phyloP scores from a whole-genome alignment of 257 asterid species.

The Dorcoceras hygrometricum region DNA sequence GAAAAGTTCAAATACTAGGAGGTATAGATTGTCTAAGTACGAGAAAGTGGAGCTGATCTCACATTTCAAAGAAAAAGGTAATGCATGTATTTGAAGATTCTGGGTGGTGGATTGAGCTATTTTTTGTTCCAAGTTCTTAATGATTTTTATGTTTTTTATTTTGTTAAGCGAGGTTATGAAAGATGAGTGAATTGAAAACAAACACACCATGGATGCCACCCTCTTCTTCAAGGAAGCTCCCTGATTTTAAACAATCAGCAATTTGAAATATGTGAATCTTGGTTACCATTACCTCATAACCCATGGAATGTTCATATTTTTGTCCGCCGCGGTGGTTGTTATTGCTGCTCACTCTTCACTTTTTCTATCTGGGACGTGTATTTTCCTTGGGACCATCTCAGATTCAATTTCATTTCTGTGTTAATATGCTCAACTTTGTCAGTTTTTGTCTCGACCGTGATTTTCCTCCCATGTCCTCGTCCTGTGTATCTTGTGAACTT shows the following conservation, averaged over 20 bases:
- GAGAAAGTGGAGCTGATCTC: too few species aligned
- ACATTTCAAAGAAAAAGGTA: too few species aligned
- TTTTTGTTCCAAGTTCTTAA: background rate
- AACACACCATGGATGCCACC: constrained; percentile 25
- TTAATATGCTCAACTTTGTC: constrained; percentile 34
- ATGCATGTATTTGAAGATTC: background rate
- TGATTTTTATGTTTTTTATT: background rate
- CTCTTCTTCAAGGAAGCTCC: constrained; percentile 31
- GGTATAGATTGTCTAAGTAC: background rate
- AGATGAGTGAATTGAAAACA: constrained; percentile 28
- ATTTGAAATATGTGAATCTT: constrained; percentile 49
- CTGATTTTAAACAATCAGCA: constrained; percentile 46
- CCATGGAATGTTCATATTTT: constrained; percentile 44
- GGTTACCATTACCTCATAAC: constrained; percentile 48
- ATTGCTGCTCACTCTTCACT: constrained; percentile 38
- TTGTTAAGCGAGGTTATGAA: background rate
- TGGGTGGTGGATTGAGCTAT: background rate
- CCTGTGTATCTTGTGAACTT: constrained; percentile 46
- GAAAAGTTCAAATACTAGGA: background rate
- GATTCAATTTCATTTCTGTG: constrained; percentile 39
- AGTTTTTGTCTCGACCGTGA: constrained; percentile 40
- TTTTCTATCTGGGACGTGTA: constrained; percentile 35
- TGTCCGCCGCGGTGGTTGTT: constrained; percentile 35
- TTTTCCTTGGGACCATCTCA: constrained; percentile 42
- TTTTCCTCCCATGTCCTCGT: constrained; percentile 42